Base-by-base conservation (phyloP, 2,329 filamentous ascomycete species). In the Rhinocladiella mackenziei region DNA sequence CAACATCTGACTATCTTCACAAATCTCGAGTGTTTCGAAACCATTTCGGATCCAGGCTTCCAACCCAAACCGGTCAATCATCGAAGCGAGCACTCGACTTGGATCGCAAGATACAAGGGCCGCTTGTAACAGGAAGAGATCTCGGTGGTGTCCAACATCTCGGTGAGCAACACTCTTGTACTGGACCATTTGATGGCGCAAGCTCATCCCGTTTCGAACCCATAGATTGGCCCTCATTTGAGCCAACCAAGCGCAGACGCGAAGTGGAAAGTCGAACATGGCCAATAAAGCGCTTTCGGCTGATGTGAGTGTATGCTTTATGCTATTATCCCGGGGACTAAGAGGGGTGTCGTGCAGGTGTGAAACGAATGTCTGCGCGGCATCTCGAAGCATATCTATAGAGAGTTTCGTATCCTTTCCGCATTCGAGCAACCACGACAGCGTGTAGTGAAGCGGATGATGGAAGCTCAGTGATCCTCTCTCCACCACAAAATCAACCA, bases 161-260 rank as follows among this genome's bases (percentile, higher is more conserved):
- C 92, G 77, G 59, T 94, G 87, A 8, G 81, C 80, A 10, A 96
- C 88, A 29, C 88, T 89, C 11, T 89, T 83, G 62, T 98, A 98
- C 13, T 89, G 92, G 39, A 85, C 85, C 62, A 94, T 92, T 65
- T 98, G 92, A 63, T 98, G 92, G 28, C 91, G 81, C 39, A 98
- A 76, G 58, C 91, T 97, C 60, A 98, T 88, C 2, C 92, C 92
- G 61, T 98, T 98, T 43, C 92, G 82, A 52, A 98, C 91, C 92
- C 94, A 98, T 82, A 97, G 94, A 39, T 89, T 87, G 13, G 91
- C 89, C 64, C 94, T 95, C 81, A 98, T 97, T 69, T 98, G 94
- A 4, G 92, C 86, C 22, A 98, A 73, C 92, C 92, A 98, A 14
- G 88, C 89, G 62, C 89, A 96, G 1, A 97, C 89, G 39, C 94